A percentile compares a stretch with the other conserved stretches of the same genome.
These are phyloP conservation scores for Roridomyces roridus DNA, from an alignment of 768 basidiomycete genomes.

Conservation along the genomic window DNA sequence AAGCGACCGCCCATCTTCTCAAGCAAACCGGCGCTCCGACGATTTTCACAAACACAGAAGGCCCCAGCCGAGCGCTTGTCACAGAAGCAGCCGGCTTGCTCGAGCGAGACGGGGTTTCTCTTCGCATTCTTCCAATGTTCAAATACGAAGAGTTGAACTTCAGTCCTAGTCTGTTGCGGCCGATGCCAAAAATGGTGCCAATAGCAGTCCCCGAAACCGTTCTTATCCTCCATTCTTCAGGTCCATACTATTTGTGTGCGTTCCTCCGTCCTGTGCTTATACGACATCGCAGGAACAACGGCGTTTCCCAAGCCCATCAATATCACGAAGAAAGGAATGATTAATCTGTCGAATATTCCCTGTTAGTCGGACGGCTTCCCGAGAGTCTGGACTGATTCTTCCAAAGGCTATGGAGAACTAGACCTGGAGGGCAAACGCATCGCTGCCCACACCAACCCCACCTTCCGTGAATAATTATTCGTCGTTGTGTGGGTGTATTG, in stretches of 20 bases:
- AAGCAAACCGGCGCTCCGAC: background rate
- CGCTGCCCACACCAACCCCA: constrained; percentile 7
- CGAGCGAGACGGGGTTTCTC: background rate
- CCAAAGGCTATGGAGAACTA: constrained; percentile 10
- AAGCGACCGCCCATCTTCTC: constrained; percentile 1
- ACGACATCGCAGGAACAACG: constrained; percentile 2
- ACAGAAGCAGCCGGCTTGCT: constrained; percentile 2
- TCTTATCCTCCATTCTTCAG: constrained; percentile 13
- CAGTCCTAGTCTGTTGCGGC: background rate
- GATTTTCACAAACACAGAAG: constrained; percentile 1
- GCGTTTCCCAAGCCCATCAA: constrained; percentile 8
- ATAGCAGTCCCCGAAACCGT: background rate
- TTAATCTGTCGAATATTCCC: constrained; percentile 9
- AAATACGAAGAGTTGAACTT: background rate
- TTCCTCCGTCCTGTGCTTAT: background rate
- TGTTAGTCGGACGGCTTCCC: background rate
- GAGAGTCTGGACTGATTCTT: background rate
- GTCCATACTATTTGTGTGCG: too few relatives aligned
- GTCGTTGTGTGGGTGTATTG: too few relatives aligned
- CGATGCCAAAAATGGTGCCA: background rate
- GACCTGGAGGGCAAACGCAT: constrained; percentile 1
- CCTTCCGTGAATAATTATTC: constrained; percentile 11
- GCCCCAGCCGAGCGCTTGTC: background rate
- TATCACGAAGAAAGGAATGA: constrained; percentile 2
- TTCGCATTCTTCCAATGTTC: constrained; percentile 2